Percentiles rank a stretch among this genome's conserved stretches.
These are phyloP conservation scores for Aspergillus tubingensis DNA, from an alignment of 2,329 filamentous ascomycete species.

Conservation along the genomic window DNA sequence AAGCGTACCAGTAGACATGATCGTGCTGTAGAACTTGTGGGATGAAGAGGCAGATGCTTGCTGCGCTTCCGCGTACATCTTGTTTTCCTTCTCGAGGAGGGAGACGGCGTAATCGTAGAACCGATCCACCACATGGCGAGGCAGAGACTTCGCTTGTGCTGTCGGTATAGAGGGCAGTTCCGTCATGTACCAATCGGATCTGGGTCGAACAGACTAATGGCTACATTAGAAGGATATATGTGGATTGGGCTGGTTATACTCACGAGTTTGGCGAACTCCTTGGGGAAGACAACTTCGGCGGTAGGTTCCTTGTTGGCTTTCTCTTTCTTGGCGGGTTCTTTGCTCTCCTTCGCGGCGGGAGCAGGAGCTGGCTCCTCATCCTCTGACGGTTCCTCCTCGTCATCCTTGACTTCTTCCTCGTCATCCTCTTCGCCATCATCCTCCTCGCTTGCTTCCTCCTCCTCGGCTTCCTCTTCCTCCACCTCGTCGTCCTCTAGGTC, in stretches of 20 bases:
- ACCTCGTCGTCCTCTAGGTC: slow-evolving; percentile 37
- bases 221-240: slow-evolving; percentile 11
- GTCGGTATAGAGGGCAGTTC: slow-evolving; percentile 57
- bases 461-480: slow-evolving; percentile 40
- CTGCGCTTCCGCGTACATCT: slow-evolving; percentile 70
- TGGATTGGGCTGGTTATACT: slow-evolving; percentile 12
- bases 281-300: slow-evolving; percentile 31
- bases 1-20: slow-evolving; percentile 94
- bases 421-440: slow-evolving; percentile 35
- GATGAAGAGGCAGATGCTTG: slow-evolving; percentile 78
- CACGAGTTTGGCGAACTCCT: slow-evolving; percentile 40
- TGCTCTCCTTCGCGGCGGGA: slow-evolving; percentile 22
- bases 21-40: slow-evolving; percentile 93
- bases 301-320: slow-evolving; percentile 20
- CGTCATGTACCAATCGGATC: slow-evolving; percentile 68
- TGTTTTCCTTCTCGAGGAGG: slow-evolving; percentile 76
- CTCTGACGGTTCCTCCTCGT: slow-evolving; percentile 32
- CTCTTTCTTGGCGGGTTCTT: slow-evolving; percentile 28
- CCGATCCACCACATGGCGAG: slow-evolving; percentile 57
- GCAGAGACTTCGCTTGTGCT: slow-evolving; percentile 48
- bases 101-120: slow-evolving; percentile 68
- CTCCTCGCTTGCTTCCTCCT: slow-evolving; percentile 33
- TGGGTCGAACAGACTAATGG: slow-evolving; percentile 58
- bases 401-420: slow-evolving; percentile 31
- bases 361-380: slow-evolving; percentile 24